Conservation (phyloP, 2,329 filamentous ascomycete genomes). For the Acarospora socialis region DNA sequence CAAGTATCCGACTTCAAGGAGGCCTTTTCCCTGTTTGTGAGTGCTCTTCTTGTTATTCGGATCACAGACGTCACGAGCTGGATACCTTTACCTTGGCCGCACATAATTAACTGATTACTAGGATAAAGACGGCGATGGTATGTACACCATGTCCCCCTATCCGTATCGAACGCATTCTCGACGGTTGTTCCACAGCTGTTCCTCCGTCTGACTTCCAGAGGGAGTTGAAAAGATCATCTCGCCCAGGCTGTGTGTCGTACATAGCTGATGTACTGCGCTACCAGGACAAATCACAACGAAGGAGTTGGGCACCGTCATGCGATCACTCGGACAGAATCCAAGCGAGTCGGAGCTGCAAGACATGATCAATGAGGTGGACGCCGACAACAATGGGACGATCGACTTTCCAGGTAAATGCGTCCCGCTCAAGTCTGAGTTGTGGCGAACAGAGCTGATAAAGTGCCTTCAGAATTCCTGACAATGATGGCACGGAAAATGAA, state of each 20-base stretch:
- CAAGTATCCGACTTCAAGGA: slow-evolving; percentile 99
- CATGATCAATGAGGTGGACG: slow-evolving; percentile 90
- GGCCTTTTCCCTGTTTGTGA: slow-evolving; percentile 98
- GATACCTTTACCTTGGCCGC: too few relatives aligned
- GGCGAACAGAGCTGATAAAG: slow-evolving; percentile 9
- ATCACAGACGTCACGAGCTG: too few relatives aligned
- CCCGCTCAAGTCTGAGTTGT: not conserved
- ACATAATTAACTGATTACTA: slow-evolving; percentile 26
- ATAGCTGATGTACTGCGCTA: slow-evolving; percentile 1
- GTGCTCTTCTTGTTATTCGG: slow-evolving; percentile 27
- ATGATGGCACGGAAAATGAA: slow-evolving; percentile 96
- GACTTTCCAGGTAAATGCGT: slow-evolving; percentile 63
- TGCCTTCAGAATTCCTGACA: slow-evolving; percentile 59
- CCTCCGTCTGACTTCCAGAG: too few relatives aligned
- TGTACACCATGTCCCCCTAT: slow-evolving; percentile 29
- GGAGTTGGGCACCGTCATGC: slow-evolving; percentile 81
- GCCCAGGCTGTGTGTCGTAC: too few relatives aligned
- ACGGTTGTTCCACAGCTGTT: too few relatives aligned
- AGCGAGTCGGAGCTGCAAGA: slow-evolving; percentile 83
- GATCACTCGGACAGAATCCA: slow-evolving; percentile 77
- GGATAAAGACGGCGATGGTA: slow-evolving; percentile 88
- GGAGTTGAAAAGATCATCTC: too few relatives aligned
- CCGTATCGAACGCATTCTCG: not conserved
- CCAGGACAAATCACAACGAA: slow-evolving; percentile 83
- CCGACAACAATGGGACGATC: slow-evolving; percentile 85